phyloP scores from a whole-genome alignment of 2,329 filamentous ascomycete species.

The Clarireedia hainanense region DNA sequence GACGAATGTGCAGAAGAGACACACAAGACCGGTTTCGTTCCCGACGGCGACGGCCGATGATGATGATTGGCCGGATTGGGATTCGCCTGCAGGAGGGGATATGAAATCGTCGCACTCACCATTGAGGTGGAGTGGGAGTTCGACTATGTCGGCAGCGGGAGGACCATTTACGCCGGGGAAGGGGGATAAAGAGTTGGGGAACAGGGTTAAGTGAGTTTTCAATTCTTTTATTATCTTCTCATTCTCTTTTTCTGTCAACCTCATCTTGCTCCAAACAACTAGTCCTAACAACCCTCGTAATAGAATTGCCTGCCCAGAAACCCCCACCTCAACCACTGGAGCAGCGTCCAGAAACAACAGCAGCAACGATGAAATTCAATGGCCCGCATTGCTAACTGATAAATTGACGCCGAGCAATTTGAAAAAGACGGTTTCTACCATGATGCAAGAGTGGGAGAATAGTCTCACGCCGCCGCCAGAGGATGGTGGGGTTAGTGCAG shows the following conservation, averaged over 20 bases:
- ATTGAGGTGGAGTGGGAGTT: conserved; percentile 51
- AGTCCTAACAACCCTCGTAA: background rate
- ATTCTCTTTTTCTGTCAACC: background rate
- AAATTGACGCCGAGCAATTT: conserved; percentile 59
- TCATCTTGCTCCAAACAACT: conserved; percentile 10
- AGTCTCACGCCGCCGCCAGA: conserved; percentile 49
- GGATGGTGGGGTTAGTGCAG: background rate
- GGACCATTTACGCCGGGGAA: conserved; percentile 24
- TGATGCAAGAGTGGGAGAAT: conserved; percentile 90
- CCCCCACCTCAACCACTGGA: background rate
- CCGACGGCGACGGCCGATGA: conserved; percentile 35
- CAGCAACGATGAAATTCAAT: conserved; percentile 31
- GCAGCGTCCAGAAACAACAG: conserved; percentile 18
- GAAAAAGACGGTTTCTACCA: conserved; percentile 71
- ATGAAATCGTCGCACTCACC: conserved; percentile 33
- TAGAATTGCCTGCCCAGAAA: conserved; percentile 14
- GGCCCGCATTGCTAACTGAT: conserved; percentile 32
- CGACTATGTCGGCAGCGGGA: conserved; percentile 14
- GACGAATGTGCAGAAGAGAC: conserved; percentile 16
- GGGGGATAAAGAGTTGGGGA: conserved; percentile 12
- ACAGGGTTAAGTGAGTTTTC: conserved; percentile 21
- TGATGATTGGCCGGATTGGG: conserved; percentile 60
- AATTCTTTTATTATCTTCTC: background rate
- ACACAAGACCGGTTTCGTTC: conserved; percentile 18
- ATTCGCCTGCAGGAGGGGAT: conserved; percentile 34